Base-by-base conservation (phyloP, 108 stramenopile genomes). In the Pseudonitzschia multiseries region DNA sequence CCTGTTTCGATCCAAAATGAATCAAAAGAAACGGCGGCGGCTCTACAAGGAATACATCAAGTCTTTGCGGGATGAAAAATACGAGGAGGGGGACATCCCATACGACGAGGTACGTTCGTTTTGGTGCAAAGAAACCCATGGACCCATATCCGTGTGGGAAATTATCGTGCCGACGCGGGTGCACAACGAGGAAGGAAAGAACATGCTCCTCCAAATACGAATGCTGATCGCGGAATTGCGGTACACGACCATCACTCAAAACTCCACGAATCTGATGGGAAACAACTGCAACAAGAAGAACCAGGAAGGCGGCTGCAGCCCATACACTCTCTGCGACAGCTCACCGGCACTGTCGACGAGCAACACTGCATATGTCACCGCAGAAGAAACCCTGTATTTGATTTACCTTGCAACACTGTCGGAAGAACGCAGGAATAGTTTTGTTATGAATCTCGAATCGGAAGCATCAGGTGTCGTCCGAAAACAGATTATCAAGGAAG, bases 401-500 rank as follows among this genome's bases (percentile, higher is more conserved):
- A 72, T 89, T 8, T 93, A 83, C 68, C 71, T 93, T 3, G 86
- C 88, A 1, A 83, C 82, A 0, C 70, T 93, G 20, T 42, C 77
- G 20, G 54, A 75, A 57, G 73, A 83, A 17, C 22, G 56, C 42
- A 79, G 93, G 24, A 29, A 44, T 0, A 42, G 74, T 18, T 44
- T 87, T 57, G 77, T 91, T 4, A 44, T 33, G 21, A 60, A 57
- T 0, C 46, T 65, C 0, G 31, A 40, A 46, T 44, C 73, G 22
- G 84, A 26, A 27, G 17, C 78, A 22, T 42, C 67, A n/a, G 50
- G 65, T 13, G 32, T 63, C 21, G 69, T 80, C 21, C 60, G 66
- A 50, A 78, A 82, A 51, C 88, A 91, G 62, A 57, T 95, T 0
- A 64, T 90, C 53, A 75, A 77, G 14, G 93, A 92, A 61, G 87